Base-by-base conservation (phyloP, 129 eudicot genomes). In the Oenanthe sinensis region DNA sequence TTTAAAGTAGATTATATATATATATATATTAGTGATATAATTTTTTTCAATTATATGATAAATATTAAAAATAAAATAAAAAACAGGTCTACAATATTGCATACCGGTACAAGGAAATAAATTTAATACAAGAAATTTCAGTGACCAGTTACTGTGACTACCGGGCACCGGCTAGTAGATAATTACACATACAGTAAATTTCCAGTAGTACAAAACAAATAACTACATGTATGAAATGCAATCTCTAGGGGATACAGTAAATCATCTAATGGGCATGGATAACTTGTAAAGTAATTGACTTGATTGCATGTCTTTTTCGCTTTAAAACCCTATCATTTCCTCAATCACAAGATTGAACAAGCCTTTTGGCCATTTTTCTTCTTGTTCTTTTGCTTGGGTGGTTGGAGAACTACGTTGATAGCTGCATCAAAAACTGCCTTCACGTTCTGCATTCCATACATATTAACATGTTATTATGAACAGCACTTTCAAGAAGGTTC, bases 341-440 rank as follows among this genome's bases (percentile, higher is more conserved):
- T 28, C 17, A 40, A 44, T 78, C 75, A 78, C 75, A 78, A 78
- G 48, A 78, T 68, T 24, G 81, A 78, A 20, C 81, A 78, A 12
- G 63, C 81, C 20, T 37, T 76, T 55, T 76, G 79, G 72, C 62
- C 80, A 20, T 80, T 80, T 24, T 60, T 43, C 72, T 72, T 80
- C 78, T 74, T 80, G n/a, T 80, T 80, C 83, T 80, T 80, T 42
- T 80, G 83, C 71, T 80, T 80, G 69, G 83, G 74, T 3, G 83
- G 83, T 47, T 80, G 83, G 58, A 80, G 78, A 5, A 80, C 83
- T 17, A 80, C 78, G 22, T 80, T 73, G 28, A 80, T 80, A 71
- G 83, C 83, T 0, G 73, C 83, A 54, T 80, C 83, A 44, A 80
- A 80, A 52, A 80, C 83, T 0, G 72, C 55, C 60, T 80, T 80